Base-by-base conservation (phyloP, 257 asterid genomes). In the Solanum gandarillasii region DNA sequence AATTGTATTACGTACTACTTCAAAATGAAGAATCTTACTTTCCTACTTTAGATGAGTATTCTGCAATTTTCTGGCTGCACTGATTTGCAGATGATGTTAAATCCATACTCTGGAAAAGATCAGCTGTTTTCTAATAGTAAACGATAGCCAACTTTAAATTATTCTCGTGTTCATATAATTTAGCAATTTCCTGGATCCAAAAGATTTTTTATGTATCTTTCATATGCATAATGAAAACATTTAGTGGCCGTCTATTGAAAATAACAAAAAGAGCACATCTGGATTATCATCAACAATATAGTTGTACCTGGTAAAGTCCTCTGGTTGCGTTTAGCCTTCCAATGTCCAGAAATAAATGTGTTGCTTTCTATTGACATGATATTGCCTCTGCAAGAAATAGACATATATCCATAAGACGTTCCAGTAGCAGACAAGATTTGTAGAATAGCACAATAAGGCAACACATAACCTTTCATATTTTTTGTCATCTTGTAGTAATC, bases 271-370 rank as follows among this genome's bases (percentile, higher is more conserved):
- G 13, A 9, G 5, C 14, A 83, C 43, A 38, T 38, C 43, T 38
- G 3, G 43, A 38, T 38, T 38, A 3, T 38, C 43, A 38, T 38
- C 11, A 2, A 38, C 43, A 9, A 38, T 76, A 70, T 14, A 71
- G 43, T 16, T 46, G 16, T 92, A 96, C 99, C 98, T 96, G 92
- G 93, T 92, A 95, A 89, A 94, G 94, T 93, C 98, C 93, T 72
- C 98, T 98, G 31, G 95, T 87, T 98, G 94, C 95, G 88, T 92
- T 92, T 86, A 95, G 95, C 93, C 98, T 91, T 89, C 98, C 99
- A 87, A 93, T 96, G 12, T 95, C 99, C 94, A 94, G 89, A 90
- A 95, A 95, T 73, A 94, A 4, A 89, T 95, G 93, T 78, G 93
- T 94, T 34, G 98, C 83, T 88, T 93, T 94, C 91, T 94, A 95